Evolutionary conservation across 1,139 yeast genomes (phyloP).

Genomic region (Kodamaea arcana): DNA sequence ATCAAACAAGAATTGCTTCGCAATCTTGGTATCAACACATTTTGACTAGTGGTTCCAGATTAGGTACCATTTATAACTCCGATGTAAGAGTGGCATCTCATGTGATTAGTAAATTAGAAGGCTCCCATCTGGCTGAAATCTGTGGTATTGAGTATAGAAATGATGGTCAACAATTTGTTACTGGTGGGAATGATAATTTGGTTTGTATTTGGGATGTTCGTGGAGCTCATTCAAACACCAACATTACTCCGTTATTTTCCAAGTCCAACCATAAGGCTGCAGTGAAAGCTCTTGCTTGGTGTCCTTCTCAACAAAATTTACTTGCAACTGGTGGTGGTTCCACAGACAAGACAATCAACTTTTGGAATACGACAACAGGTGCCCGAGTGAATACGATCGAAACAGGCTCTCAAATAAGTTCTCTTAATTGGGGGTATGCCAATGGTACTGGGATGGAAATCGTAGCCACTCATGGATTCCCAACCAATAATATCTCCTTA

Average conservation of each 20-base stretch:
- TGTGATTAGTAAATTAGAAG: slow-evolving; percentile 51
- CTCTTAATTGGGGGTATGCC: slow-evolving; percentile 85
- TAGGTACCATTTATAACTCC: slow-evolving; percentile 82
- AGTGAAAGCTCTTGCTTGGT: slow-evolving; percentile 93
- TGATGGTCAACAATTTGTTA: slow-evolving; percentile 83
- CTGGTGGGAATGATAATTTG: slow-evolving; percentile 93
- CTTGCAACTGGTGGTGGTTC: slow-evolving; percentile 98
- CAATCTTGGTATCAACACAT: slow-evolving; percentile 84
- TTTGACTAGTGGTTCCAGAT: slow-evolving; percentile 76
- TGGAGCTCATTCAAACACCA: slow-evolving; percentile 9
- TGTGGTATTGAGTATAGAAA: slow-evolving; percentile 87
- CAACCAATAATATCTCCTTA: slow-evolving; percentile 77
- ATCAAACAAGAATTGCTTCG: slow-evolving; percentile 67
- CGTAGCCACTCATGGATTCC: slow-evolving; percentile 93
- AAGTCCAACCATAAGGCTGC: slow-evolving; percentile 89
- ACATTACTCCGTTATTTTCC: slow-evolving; percentile 57
- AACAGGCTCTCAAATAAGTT: slow-evolving; percentile 91
- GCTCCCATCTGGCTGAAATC: slow-evolving; percentile 75
- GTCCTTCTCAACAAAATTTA: slow-evolving; percentile 79
- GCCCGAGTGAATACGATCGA: slow-evolving; percentile 81
- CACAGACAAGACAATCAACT: slow-evolving; percentile 82
- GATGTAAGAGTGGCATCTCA: slow-evolving; percentile 91
- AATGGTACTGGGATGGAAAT: slow-evolving; percentile 75
- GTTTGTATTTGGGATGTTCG: slow-evolving; percentile 96
- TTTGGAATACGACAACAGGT: slow-evolving; percentile 95